Base-by-base conservation (phyloP, 345 rosid genomes). In the Microthlaspi erraticum region DNA sequence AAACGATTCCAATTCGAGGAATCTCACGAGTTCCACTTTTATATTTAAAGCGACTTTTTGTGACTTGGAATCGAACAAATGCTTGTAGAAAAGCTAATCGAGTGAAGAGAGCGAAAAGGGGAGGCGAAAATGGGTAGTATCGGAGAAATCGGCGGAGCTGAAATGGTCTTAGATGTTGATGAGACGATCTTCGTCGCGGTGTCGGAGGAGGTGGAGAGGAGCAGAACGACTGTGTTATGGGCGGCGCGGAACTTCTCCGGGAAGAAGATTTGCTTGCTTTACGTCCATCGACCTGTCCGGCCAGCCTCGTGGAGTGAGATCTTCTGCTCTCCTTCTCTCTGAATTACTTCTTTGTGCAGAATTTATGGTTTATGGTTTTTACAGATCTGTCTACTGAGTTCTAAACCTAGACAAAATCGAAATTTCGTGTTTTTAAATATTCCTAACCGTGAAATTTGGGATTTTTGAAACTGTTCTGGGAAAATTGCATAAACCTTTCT, bases 131-230 rank as follows among this genome's bases (percentile, higher is more conserved):
- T 84, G 88, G 88, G 83, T 31, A 76, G 64, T 49, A 34, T 58
- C 5, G 66, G 69, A 68, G 81, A 75, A 42, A 74, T 46, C 68
- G 58, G 60, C 44, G 82, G 63, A 51, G 79, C 68, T 2, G 73
- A 77, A 12, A 9, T 39, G 17, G 77, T n/a, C 7, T 72, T 41
- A 62, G 84, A 78, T 61, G 81, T 65, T 59, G 91, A 83, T 49
- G 90, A 88, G 64, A 84, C 85, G 48, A 83, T 93, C 58, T 90
- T 82, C 57, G 93, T 90, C 23, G 96, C 96, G 38, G 92, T 93
- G 72, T 89, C 93, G 54, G 83, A 83, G 65, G 83, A 83, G 33
- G 80, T 87, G 17, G 87, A 83, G 79, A 82, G 85, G 64, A 76
- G 83, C 79, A 86, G 78, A 65, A 54, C 83, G 50, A 80, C 88